Percentiles rank a stretch among this genome's conserved stretches.
These are phyloP conservation scores for Sugiyamaella japonica DNA, from an alignment of 1,139 yeast species.

Conservation along the genomic window DNA sequence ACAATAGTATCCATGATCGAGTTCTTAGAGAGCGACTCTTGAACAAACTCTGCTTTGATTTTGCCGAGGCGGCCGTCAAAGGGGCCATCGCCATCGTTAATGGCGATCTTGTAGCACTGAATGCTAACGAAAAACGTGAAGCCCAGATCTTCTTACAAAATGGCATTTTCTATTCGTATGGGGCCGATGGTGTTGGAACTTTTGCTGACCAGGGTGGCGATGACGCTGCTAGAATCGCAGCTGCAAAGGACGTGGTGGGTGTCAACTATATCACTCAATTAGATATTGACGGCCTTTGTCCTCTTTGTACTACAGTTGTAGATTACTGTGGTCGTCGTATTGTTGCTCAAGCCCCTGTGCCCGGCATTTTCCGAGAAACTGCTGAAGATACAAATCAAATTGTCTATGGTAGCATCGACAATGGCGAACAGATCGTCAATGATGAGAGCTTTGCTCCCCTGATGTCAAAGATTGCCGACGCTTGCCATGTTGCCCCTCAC, in stretches of 20 bases:
- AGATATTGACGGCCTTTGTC: constrained; percentile 64
- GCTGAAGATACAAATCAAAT: constrained; percentile 52
- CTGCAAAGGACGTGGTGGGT: constrained; percentile 75
- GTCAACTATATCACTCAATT: constrained; percentile 67
- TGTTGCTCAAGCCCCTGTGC: constrained; percentile 93
- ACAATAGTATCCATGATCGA: constrained; percentile 56
- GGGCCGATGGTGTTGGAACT: constrained; percentile 69
- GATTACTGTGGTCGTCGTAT: constrained; percentile 88
- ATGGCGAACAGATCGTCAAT: constrained; percentile 49
- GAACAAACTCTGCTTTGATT: constrained; percentile 73
- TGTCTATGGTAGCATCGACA: constrained; percentile 74
- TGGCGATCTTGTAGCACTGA: constrained; percentile 77
- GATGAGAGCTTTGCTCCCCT: constrained; percentile 54
- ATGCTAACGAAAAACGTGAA: constrained; percentile 63
- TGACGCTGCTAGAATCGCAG: constrained; percentile 82
- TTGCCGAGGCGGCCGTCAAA: constrained; percentile 69
- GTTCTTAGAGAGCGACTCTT: constrained; percentile 74
- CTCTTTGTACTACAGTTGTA: constrained; percentile 76
- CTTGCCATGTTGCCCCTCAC: constrained; percentile 77
- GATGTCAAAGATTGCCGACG: constrained; percentile 64
- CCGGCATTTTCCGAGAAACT: constrained; percentile 75
- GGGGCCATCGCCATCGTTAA: constrained; percentile 77
- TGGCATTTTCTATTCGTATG: constrained; percentile 84
- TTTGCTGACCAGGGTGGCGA: constrained; percentile 72
- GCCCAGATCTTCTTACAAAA: constrained; percentile 72